Evolutionary conservation across 768 basidiomycete species (phyloP), one percentile per base, ranked within the genome.

Genomic region (Postia placenta): DNA sequence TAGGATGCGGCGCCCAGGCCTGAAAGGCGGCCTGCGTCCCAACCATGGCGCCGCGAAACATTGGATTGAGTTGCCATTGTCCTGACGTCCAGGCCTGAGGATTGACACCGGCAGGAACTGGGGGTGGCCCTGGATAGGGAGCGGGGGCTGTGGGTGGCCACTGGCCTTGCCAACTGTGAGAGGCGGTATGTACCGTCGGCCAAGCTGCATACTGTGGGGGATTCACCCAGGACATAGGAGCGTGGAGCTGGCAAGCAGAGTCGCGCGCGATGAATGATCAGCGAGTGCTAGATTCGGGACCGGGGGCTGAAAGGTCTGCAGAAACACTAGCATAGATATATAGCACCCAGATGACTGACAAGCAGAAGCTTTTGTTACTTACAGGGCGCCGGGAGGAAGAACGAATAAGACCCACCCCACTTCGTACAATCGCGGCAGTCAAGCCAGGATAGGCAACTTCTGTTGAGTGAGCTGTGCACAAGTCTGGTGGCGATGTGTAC

Each of bases 91-190:
- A 78, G 14, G 58, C 62, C 37, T 72, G 68, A 1, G 68, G 66
- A 47, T 71, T 73, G 4, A 76, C 60, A 27, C 76, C 75, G 4
- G 71, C 53, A 4, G 83, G 81, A 14, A 73, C 68, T 14, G 83
- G 83, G n/a, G 83, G 80, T 6, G 78, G 74, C 3, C 66, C 68
- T 30, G 69, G 68, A 48, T 64, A 71, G 24, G 61, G 62, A 12
- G 65, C 60, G 12, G 69, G 70, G 35, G 68, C 58, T 2, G 61
- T 51, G 4, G 70, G 67, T 0, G 69, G 69, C 70, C 70, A 71
- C 24, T 57, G 55, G 17, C 67, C 69, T 5, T 59, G 47, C 69
- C 70, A 72, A n/a, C 68, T 68, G 1, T 43, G 11, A 5, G 57
- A 55, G 20, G 19, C 39, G 17, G 42, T 2, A 46, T 28, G 36